phyloP scores from a whole-genome alignment of 352 stramenopile genomes.

The Halophytophthora polymorphica region DNA sequence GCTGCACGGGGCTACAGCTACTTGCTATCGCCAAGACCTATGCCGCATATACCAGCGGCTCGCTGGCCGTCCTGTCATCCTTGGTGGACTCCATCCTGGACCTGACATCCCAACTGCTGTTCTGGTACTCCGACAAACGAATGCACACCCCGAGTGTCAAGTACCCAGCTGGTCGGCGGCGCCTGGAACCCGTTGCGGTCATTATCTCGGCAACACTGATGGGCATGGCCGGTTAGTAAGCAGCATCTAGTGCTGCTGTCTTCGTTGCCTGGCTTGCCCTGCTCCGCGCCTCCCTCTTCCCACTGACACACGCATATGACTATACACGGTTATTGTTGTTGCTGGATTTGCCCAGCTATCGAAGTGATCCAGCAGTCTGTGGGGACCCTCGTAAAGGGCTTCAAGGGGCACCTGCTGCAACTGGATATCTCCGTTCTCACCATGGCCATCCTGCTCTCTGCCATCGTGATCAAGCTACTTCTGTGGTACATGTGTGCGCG shows the following conservation, averaged over 20 bases:
- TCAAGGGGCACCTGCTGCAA: conserved; percentile 53
- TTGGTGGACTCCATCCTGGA: conserved; percentile 94
- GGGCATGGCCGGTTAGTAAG: conserved; percentile 85
- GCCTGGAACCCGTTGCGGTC: conserved; percentile 94
- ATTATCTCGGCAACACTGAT: conserved; percentile 96
- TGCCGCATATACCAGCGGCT: conserved; percentile 79
- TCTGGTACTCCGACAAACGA: conserved; percentile 93
- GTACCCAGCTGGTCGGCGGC: conserved; percentile 91
- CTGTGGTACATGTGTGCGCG: conserved; percentile 80
- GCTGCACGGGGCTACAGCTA: conserved; percentile 18
- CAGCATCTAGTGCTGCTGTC: not conserved
- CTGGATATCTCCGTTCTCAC: conserved; percentile 69
- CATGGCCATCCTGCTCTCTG: conserved; percentile 61
- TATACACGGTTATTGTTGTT: not conserved
- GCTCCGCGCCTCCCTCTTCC: conserved; percentile 1
- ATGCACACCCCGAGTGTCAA: conserved; percentile 87
- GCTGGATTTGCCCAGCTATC: conserved; percentile 53
- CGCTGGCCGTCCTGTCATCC: conserved; percentile 92
- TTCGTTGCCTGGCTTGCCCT: too few species aligned
- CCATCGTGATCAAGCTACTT: conserved; percentile 79
- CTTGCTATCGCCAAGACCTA: conserved; percentile 75
- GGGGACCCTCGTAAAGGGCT: conserved; percentile 73
- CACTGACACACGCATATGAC: conserved; percentile 2
- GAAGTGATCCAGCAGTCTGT: conserved; percentile 93
- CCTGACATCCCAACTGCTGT: conserved; percentile 90